Percentiles rank a stretch among this genome's conserved stretches.
Evolutionary conservation across 192 early-diverging fungal genomes (phyloP).

Genomic region (Allomyces macrogynus): DNA sequence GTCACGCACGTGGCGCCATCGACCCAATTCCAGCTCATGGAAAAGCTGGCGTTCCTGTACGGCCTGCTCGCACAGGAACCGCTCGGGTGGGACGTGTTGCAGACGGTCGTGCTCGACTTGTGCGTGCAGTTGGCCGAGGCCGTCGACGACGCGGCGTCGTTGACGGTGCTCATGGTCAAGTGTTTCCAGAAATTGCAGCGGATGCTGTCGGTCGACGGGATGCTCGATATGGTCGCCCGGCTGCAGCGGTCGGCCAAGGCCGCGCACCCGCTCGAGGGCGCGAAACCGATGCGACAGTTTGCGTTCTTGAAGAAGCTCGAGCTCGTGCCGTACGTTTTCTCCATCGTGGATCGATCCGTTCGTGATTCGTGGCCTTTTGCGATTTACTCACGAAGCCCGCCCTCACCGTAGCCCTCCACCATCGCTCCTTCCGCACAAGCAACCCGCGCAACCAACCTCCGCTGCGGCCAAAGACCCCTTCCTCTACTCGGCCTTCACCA

Average conservation of each 20-base stretch:
- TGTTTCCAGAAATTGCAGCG: background rate
- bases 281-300: background rate
- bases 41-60: background rate
- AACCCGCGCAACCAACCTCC: background rate
- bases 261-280: no score
- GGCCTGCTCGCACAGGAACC: background rate
- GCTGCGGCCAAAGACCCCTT: background rate
- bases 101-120: background rate
- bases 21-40: background rate
- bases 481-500: background rate
- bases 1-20: background rate
- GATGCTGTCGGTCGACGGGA: background rate
- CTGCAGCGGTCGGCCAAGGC: background rate
- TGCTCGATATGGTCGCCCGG: background rate
- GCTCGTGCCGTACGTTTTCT: background rate
- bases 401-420: background rate
- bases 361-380: no score
- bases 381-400: no score
- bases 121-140: background rate
- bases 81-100: background rate
- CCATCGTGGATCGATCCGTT: no score
- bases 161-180: background rate
- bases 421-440: background rate
- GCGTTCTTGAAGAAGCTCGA: background rate
- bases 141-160: background rate